Evolutionary conservation across 352 stramenopile genomes (phyloP).

Genomic region (Pythium aquatile): DNA sequence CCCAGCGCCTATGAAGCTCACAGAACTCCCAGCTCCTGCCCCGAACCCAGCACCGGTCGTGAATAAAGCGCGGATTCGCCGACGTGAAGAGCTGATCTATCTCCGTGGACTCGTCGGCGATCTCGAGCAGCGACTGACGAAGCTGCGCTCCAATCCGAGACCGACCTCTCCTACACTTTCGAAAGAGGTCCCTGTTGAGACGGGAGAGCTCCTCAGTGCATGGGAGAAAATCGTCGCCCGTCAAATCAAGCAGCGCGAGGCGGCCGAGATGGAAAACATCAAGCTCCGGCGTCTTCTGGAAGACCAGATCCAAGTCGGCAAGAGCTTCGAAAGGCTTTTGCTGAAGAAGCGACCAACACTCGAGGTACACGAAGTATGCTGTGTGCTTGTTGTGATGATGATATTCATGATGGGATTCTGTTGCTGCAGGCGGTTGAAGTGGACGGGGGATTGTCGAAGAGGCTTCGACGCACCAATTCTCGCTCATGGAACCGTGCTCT

Average conservation of each 20-base stretch:
- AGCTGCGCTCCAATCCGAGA: background rate
- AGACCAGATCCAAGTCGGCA: conserved; percentile 22
- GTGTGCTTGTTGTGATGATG: no score
- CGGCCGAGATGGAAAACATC: conserved; percentile 17
- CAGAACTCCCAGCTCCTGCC: no score
- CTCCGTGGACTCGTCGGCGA: conserved; percentile 4
- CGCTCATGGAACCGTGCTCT: background rate
- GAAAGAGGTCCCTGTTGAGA: no score
- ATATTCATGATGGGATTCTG: background rate
- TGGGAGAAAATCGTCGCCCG: conserved; percentile 14
- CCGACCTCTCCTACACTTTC: background rate
- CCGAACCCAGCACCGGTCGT: background rate
- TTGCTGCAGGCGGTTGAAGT: background rate
- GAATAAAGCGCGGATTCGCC: background rate
- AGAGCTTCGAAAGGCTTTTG: conserved; percentile 19
- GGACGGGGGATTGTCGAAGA: background rate
- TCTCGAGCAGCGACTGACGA: conserved; percentile 2
- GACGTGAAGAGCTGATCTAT: conserved; percentile 18
- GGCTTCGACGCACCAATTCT: background rate
- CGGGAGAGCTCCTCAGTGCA: conserved; percentile 4
- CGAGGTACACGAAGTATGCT: background rate
- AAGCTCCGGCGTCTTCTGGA: conserved; percentile 12
- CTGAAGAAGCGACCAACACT: conserved; percentile 12
- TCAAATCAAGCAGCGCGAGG: conserved; percentile 15
- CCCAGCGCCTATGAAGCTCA: no score